Evolutionary conservation across 495 filamentous ascomycete genomes (phyloP).

Genomic region (Aspergillus indologenus): DNA sequence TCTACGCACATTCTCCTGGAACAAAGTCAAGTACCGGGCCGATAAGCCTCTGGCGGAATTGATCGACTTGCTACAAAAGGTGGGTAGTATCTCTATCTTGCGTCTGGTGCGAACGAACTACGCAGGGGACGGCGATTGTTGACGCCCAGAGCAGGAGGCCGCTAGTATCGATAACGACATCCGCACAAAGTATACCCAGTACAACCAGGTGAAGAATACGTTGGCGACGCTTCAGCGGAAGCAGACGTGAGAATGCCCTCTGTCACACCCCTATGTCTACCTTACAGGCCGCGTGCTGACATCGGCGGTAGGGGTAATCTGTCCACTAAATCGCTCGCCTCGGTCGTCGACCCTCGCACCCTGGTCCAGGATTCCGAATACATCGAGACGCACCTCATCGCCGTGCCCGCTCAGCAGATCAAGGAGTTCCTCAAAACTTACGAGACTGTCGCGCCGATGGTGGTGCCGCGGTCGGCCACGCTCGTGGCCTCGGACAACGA

Average conservation of each 20-base stretch:
- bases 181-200: slow-evolving; percentile 87
- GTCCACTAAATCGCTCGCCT: slow-evolving; percentile 85
- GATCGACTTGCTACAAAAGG: slow-evolving; percentile 83
- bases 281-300: slow-evolving; percentile 16
- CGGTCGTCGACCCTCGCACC: slow-evolving; percentile 72
- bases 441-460: slow-evolving; percentile 78
- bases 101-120: not conserved
- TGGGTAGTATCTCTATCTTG: slow-evolving; percentile 26
- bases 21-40: slow-evolving; percentile 92
- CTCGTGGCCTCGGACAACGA: slow-evolving; percentile 79
- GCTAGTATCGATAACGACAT: slow-evolving; percentile 89
- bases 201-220: slow-evolving; percentile 82
- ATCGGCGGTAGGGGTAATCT: slow-evolving; percentile 72
- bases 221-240: slow-evolving; percentile 76
- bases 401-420: slow-evolving; percentile 68
- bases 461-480: slow-evolving; percentile 83
- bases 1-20: slow-evolving; percentile 85
- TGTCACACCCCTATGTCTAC: not conserved
- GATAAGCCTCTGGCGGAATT: slow-evolving; percentile 85
- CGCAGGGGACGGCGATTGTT: slow-evolving; percentile 3
- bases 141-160: slow-evolving; percentile 58
- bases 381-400: slow-evolving; percentile 90
- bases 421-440: slow-evolving; percentile 89
- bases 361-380: slow-evolving; percentile 91
- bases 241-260: slow-evolving; percentile 62